Evolutionary conservation across 2,329 filamentous ascomycete genomes (phyloP).

Genomic region (Fusarium sp.): DNA sequence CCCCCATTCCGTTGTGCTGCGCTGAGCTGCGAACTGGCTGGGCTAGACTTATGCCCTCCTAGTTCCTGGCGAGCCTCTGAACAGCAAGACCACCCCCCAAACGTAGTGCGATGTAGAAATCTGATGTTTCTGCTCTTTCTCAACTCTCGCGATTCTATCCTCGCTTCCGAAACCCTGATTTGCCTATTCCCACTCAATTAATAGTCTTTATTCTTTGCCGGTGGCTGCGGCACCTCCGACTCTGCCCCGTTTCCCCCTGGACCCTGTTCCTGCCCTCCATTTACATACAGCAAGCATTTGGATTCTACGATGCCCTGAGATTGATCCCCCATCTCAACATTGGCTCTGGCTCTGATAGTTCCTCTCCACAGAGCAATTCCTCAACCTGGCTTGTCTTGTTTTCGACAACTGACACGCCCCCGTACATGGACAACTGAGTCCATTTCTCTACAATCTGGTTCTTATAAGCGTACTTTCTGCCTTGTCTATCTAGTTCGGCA

Average conservation of each 20-base stretch:
- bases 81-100: slow-evolving; percentile 35
- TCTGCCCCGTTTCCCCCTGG: slow-evolving; percentile 35
- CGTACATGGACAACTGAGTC: slow-evolving; percentile 11
- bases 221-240: slow-evolving; percentile 42
- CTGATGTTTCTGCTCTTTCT: slow-evolving; percentile 44
- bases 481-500: slow-evolving; percentile 26
- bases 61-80: slow-evolving; percentile 26
- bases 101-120: slow-evolving; percentile 38
- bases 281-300: slow-evolving; percentile 27
- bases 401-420: slow-evolving; percentile 24
- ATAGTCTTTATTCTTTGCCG: slow-evolving; percentile 35
- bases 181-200: slow-evolving; percentile 32
- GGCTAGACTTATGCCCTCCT: slow-evolving; percentile 37
- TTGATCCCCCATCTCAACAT: slow-evolving; percentile 25
- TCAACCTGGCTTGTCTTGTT: slow-evolving; percentile 14
- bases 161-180: slow-evolving; percentile 42
- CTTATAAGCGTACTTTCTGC: slow-evolving; percentile 23
- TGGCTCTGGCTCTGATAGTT: slow-evolving; percentile 20
- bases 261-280: slow-evolving; percentile 36
- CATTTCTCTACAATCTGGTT: slow-evolving; percentile 26
- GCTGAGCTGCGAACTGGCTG: slow-evolving; percentile 17
- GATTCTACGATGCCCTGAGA: slow-evolving; percentile 39
- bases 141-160: slow-evolving; percentile 37
- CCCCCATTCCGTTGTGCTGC: slow-evolving; percentile 26
- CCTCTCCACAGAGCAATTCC: slow-evolving; percentile 26